Percentiles rank a stretch among this genome's conserved stretches.
These are phyloP conservation scores for Populus trichocarpa DNA, from an alignment of 441 rosid species.

Conservation along the genomic window DNA sequence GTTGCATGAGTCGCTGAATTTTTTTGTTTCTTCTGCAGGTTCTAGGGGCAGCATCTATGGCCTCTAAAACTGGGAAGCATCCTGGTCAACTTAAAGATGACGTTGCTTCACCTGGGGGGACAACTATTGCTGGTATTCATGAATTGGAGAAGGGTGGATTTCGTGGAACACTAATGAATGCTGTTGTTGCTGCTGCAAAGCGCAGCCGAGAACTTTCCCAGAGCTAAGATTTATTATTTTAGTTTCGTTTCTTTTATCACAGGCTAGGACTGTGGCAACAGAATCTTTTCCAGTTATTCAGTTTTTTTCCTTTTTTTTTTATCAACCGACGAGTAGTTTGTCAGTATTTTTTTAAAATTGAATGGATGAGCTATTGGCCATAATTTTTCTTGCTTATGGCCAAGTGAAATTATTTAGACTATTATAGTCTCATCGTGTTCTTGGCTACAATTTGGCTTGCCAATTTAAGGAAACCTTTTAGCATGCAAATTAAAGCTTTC, in stretches of 20 bases:
- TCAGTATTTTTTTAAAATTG: background rate
- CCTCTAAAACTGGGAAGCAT: constrained; percentile 71
- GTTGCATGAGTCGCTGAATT: background rate
- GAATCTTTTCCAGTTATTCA: background rate
- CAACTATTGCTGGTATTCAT: constrained; percentile 84
- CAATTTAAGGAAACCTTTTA: background rate
- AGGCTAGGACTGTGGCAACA: background rate
- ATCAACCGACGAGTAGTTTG: background rate
- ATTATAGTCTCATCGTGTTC: background rate
- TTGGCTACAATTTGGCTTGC: background rate
- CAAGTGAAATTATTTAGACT: background rate
- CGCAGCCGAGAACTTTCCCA: constrained; percentile 71
- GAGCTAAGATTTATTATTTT: constrained; percentile 21
- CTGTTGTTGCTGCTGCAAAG: constrained; percentile 82
- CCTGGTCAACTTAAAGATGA: constrained; percentile 91
- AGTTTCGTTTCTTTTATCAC: background rate
- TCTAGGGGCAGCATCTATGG: constrained; percentile 91
- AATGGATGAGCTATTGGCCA: background rate
- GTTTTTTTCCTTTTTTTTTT: background rate
- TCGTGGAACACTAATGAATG: constrained; percentile 81
- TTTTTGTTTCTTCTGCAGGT: constrained; percentile 42
- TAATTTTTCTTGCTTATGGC: background rate
- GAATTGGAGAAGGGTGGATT: constrained; percentile 87
- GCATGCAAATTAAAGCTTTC: background rate
- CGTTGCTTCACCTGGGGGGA: constrained; percentile 89